phyloP scores from a whole-genome alignment of 495 filamentous ascomycete species.

The Penicillium flavigenum region DNA sequence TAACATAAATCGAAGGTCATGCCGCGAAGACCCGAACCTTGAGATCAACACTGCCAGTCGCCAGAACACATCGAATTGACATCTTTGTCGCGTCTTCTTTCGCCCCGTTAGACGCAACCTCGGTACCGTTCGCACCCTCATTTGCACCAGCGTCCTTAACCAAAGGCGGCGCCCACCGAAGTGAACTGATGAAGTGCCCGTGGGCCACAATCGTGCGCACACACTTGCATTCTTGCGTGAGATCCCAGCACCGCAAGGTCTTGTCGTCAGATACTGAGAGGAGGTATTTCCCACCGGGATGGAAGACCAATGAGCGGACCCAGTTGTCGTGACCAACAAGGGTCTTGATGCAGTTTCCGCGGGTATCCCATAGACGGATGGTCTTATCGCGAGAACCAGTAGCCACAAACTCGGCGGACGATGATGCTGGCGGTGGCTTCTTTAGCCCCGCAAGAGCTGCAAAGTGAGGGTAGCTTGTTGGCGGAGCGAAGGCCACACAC shows the following conservation, averaged over 20 bases:
- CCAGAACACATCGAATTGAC: conserved; percentile 61
- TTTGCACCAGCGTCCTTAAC: conserved; percentile 48
- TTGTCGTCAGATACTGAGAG: conserved; percentile 87
- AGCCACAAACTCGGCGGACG: conserved; percentile 83
- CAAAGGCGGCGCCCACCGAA: conserved; percentile 88
- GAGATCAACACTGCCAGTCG: conserved; percentile 63
- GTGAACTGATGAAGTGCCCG: conserved; percentile 81
- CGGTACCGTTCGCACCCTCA: conserved; percentile 36
- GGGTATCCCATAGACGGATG: conserved; percentile 85
- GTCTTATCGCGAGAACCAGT: conserved; percentile 90
- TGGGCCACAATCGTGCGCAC: conserved; percentile 82
- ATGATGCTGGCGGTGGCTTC: conserved; percentile 66
- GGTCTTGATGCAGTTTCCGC: conserved; percentile 84
- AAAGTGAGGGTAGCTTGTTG: conserved; percentile 72
- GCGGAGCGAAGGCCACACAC: conserved; percentile 85
- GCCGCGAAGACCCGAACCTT: conserved; percentile 60
- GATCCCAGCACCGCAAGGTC: conserved; percentile 91
- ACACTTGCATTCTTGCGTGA: conserved; percentile 84
- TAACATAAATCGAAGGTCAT: conserved; percentile 17
- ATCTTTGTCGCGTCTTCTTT: conserved; percentile 30
- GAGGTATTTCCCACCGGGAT: conserved; percentile 92
- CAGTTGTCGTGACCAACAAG: conserved; percentile 94
- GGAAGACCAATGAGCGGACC: conserved; percentile 85
- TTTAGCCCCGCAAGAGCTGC: conserved; percentile 80
- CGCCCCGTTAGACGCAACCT: conserved; percentile 15